Percentiles rank a stretch among this genome's conserved stretches.
These are phyloP conservation scores for Chalaropsis ovoidea DNA, from an alignment of 2,329 filamentous ascomycete species.

Conservation along the genomic window DNA sequence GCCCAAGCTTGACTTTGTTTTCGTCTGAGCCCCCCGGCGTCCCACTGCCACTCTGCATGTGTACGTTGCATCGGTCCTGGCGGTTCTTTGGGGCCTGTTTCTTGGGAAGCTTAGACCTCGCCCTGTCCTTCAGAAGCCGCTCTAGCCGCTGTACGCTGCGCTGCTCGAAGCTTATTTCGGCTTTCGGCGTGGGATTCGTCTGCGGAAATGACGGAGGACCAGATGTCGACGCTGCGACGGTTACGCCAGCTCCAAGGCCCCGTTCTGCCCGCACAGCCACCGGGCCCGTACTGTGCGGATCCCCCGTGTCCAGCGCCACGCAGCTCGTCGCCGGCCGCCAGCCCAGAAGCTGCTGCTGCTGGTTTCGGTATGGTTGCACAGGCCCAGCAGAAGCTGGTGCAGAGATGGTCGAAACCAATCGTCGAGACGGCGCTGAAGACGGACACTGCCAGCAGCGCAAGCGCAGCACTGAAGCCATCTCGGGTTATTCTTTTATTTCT, in stretches of 20 bases:
- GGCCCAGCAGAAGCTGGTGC: background rate
- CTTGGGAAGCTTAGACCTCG: slow-evolving; percentile 13
- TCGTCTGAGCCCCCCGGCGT: slow-evolving; percentile 35
- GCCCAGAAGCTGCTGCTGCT: background rate
- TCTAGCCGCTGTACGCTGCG: slow-evolving; percentile 17
- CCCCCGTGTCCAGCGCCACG: background rate
- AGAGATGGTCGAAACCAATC: background rate
- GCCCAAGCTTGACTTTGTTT: slow-evolving; percentile 54
- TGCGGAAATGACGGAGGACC: background rate
- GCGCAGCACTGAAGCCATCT: slow-evolving; percentile 14
- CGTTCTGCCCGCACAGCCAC: background rate
- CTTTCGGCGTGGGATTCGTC: background rate
- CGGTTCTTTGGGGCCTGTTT: slow-evolving; percentile 1
- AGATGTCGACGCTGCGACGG: background rate
- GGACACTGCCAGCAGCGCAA: background rate
- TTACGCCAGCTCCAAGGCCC: background rate
- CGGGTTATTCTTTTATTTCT: background rate
- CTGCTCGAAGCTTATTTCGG: slow-evolving; percentile 12
- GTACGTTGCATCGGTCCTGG: background rate
- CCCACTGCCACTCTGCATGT: slow-evolving; percentile 8
- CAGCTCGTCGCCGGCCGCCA: background rate
- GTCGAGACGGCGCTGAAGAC: background rate
- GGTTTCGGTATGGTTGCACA: background rate
- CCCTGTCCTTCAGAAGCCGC: slow-evolving; percentile 18
- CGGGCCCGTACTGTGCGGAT: background rate